Evolutionary conservation across 441 rosid genomes (phyloP), one percentile per base, ranked within the genome.

Genomic region (Erodium texanum): DNA sequence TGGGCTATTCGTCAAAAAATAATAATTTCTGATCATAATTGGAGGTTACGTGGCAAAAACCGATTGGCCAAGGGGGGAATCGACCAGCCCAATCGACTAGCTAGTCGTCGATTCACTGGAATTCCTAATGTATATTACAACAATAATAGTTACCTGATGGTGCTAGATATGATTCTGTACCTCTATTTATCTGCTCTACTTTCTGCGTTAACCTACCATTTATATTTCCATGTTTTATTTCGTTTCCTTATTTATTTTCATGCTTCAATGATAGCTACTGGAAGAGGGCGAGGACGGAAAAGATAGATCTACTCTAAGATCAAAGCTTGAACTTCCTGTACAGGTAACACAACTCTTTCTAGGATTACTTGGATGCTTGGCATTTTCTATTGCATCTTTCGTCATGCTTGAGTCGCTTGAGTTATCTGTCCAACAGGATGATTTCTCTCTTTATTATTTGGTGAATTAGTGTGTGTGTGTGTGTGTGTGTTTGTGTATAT

Each of bases 291-390:
- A 86, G 76, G 98, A 89, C 74, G 98, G 99, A 66, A 95, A 82
- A 77, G 88, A 89, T 71, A 87, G 82, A 29, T 81, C 86, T 75
- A 81, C 90, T 38, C 74, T 92, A 80, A 87, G 91, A 85, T 85
- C 97, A 73, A 95, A 95, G 90, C 98, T 95, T 82, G 99, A 95
- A 82, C 93, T 95, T 69, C 98, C 98, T 32, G 93, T 90, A 75
- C 98, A 92, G 96, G 99, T 82, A 45, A 65, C 65, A 16, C 32
- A 50, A 65, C 54, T 69, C 20, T 32, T 61, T 23, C 2, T 61
- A 5, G 24, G 4, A 24, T 62, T 24, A 62, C 18, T 12, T 62
- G 65, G 3, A 14, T 14, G 7, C 19, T 62, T 62, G 34, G 27
- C 29, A 10, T 59, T 59, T 59, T 0, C 8, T 62, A 14, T 27